Percentiles rank a stretch among this genome's conserved stretches.
These are phyloP conservation scores for Geotrichum candidum DNA, from an alignment of 1,139 yeast species.

Conservation along the genomic window DNA sequence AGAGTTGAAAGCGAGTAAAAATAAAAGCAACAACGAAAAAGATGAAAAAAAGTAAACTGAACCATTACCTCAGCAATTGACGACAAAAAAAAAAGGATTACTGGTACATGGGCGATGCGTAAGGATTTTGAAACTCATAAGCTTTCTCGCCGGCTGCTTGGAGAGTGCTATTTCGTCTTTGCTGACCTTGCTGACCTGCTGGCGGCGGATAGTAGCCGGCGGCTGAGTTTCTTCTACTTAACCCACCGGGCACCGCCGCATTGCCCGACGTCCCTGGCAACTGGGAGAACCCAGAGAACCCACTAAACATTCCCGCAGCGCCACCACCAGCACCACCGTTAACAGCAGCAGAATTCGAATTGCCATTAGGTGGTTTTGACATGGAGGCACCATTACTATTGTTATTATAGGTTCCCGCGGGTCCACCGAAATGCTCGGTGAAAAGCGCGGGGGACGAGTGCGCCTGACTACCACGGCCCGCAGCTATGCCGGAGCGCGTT, in stretches of 20 bases:
- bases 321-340: neutral
- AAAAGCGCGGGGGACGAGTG: constrained; percentile 7
- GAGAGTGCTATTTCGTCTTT: neutral
- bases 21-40: no score
- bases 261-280: neutral
- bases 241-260: neutral
- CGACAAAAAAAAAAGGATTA: neutral
- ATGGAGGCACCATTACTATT: neutral
- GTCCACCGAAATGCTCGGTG: constrained; percentile 4
- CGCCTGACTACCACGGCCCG: neutral
- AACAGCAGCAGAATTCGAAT: neutral
- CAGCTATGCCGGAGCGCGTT: neutral
- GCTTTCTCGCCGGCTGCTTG: neutral
- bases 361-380: neutral
- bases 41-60: neutral
- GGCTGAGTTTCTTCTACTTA: neutral
- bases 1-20: no score
- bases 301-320: neutral
- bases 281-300: neutral
- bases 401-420: neutral
- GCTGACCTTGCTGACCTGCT: neutral
- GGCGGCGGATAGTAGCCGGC: neutral
- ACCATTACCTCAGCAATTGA: neutral
- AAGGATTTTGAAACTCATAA: neutral
- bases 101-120: neutral